Conservation (phyloP, 441 rosid genomes). For the Pelargonium australe region DNA sequence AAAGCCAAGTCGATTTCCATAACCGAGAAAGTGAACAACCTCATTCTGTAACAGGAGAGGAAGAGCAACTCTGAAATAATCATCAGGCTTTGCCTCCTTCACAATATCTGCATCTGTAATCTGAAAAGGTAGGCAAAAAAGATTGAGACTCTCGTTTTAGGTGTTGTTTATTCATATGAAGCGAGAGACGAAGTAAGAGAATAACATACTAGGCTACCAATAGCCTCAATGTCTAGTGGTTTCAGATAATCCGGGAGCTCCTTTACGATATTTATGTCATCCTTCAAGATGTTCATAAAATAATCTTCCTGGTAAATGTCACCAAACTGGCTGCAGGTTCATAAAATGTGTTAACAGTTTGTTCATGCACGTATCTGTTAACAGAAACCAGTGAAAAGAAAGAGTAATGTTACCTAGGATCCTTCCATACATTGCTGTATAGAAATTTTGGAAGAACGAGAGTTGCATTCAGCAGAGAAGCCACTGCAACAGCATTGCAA, state of each 20-base stretch:
- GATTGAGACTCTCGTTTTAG: not conserved
- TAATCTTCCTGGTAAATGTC: constrained; percentile 77
- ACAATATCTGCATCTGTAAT: constrained; percentile 71
- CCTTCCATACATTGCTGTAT: constrained; percentile 95
- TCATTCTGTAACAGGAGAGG: constrained; percentile 53
- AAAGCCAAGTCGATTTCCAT: constrained; percentile 85
- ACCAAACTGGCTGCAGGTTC: constrained; percentile 70
- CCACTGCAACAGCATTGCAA: constrained; percentile 83
- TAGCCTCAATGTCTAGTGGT: constrained; percentile 51
- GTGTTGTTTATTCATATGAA: not conserved
- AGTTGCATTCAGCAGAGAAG: constrained; percentile 67
- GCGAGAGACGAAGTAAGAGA: constrained; percentile 15
- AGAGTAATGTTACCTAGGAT: constrained; percentile 59
- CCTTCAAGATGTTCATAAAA: constrained; percentile 50
- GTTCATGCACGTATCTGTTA: not conserved
- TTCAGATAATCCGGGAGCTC: constrained; percentile 67
- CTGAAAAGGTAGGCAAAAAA: constrained; percentile 14
- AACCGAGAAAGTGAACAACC: constrained; percentile 83
- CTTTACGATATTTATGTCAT: constrained; percentile 59
- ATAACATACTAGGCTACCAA: constrained; percentile 56
- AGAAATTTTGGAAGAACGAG: constrained; percentile 74
- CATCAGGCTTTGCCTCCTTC: constrained; percentile 75
- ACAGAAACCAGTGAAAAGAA: constrained; percentile 3
- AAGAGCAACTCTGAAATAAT: constrained; percentile 53
- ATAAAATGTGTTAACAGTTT: constrained; percentile 7